Conservation (phyloP, 2,329 filamentous ascomycete genomes). For the Cladophialophora exuberans region DNA sequence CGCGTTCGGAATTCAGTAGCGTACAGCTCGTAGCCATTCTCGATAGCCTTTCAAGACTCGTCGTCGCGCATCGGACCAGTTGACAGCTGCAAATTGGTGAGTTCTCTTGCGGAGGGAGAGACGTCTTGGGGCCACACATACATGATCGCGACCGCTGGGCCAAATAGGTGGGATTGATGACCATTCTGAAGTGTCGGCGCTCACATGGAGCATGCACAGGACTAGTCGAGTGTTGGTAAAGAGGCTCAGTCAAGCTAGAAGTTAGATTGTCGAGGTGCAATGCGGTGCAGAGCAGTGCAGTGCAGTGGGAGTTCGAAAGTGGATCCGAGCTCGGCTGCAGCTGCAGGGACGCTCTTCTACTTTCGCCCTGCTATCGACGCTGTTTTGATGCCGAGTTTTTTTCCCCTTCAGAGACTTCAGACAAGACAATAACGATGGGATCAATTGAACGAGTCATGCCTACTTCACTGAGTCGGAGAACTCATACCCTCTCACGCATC, state of each 20-base stretch:
- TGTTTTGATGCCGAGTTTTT: neutral
- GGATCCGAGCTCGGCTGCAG: slow-evolving; percentile 20
- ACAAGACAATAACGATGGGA: slow-evolving; percentile 20
- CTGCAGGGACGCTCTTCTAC: neutral
- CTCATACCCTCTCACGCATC: slow-evolving; percentile 78
- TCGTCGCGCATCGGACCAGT: slow-evolving; percentile 84
- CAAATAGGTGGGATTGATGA: slow-evolving; percentile 91
- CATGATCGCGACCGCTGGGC: slow-evolving; percentile 79
- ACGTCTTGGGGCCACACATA: slow-evolving; percentile 49
- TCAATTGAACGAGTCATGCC: slow-evolving; percentile 26
- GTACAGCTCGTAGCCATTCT: slow-evolving; percentile 93
- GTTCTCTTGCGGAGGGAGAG: slow-evolving; percentile 32
- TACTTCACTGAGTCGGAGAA: slow-evolving; percentile 59
- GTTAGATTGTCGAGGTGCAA: neutral
- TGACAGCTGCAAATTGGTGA: slow-evolving; percentile 65
- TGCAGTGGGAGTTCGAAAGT: neutral
- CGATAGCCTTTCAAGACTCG: slow-evolving; percentile 89
- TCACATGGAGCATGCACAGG: slow-evolving; percentile 26
- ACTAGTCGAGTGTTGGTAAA: neutral
- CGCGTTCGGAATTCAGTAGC: too few relatives aligned
- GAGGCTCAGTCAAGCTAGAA: neutral
- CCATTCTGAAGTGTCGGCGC: slow-evolving; percentile 59
- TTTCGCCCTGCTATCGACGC: too few relatives aligned
- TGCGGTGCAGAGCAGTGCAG: too few relatives aligned
- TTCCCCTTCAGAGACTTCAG: neutral